Conservation (phyloP, 2,329 filamentous ascomycete species). For the Cercospora sp. region DNA sequence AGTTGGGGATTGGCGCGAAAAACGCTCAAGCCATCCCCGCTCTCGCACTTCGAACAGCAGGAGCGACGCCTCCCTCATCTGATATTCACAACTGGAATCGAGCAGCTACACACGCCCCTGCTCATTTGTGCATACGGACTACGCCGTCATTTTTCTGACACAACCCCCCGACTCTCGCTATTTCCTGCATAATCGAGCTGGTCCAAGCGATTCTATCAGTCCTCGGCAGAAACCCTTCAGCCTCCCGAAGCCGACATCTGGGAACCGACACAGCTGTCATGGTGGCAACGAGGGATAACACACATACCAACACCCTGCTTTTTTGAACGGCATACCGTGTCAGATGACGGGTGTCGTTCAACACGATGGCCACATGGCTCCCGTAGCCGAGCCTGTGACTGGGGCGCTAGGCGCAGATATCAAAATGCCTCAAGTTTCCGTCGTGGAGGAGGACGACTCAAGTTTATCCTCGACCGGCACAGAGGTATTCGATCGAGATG, state of each 20-base stretch:
- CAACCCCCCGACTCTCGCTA: background rate
- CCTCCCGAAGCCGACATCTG: conserved; percentile 14
- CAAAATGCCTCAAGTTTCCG: conserved; percentile 19
- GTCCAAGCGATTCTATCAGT: conserved; percentile 2
- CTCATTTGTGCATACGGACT: background rate
- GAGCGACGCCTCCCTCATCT: conserved; percentile 2
- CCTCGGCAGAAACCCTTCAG: conserved; percentile 14
- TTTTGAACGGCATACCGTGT: conserved; percentile 12
- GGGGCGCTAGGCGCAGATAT: conserved; percentile 20
- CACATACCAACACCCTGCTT: conserved; percentile 11
- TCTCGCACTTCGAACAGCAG: background rate
- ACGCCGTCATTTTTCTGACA: conserved; percentile 7
- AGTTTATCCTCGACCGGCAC: conserved; percentile 36
- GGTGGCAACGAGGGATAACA: conserved; percentile 20
- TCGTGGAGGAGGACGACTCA: conserved; percentile 35
- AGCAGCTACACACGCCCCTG: background rate
- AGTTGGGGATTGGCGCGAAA: conserved; percentile 4
- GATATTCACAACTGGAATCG: background rate
- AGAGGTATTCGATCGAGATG: conserved; percentile 33
- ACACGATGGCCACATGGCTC: conserved; percentile 22
- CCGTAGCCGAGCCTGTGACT: conserved; percentile 14
- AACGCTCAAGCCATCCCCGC: conserved; percentile 7
- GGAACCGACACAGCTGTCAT: conserved; percentile 16
- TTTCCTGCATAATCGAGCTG: background rate
- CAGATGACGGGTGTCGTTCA: conserved; percentile 21